These are phyloP conservation scores for Sporothrix euskadiensis DNA, from an alignment of 2,329 filamentous ascomycete species.

Conservation along the genomic window DNA sequence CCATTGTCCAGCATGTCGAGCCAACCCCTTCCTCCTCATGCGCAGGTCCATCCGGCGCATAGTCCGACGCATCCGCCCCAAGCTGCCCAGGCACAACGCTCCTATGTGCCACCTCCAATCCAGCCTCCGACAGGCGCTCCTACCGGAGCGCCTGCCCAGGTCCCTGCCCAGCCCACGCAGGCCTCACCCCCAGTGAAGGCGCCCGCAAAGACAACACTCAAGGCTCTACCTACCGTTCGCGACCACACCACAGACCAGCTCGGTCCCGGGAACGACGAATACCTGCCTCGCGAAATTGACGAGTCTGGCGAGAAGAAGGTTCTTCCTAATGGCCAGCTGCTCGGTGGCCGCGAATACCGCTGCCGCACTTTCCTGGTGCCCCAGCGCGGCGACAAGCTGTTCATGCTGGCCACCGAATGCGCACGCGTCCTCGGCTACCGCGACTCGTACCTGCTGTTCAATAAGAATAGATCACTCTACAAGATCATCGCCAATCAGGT, in stretches of 20 bases:
- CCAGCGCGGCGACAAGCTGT: slow-evolving; percentile 86
- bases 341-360: slow-evolving; percentile 82
- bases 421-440: slow-evolving; percentile 90
- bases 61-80: slow-evolving; percentile 23
- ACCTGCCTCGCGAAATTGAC: slow-evolving; percentile 89
- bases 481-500: slow-evolving; percentile 97
- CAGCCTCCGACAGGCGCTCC: slow-evolving; percentile 40
- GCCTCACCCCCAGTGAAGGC: slow-evolving; percentile 68
- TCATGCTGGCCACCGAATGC: slow-evolving; percentile 98
- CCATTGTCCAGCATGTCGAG: slow-evolving; percentile 31
- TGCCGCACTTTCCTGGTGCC: slow-evolving; percentile 93
- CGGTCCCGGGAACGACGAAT: slow-evolving; percentile 86
- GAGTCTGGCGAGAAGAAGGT: slow-evolving; percentile 95
- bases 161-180: slow-evolving; percentile 49
- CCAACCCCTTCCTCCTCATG: slow-evolving; percentile 24
- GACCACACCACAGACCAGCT: slow-evolving; percentile 98
- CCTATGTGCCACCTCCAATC: slow-evolving; percentile 47
- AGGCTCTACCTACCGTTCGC: slow-evolving; percentile 90
- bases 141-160: slow-evolving; percentile 47
- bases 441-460: slow-evolving; percentile 97
- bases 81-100: slow-evolving; percentile 11
- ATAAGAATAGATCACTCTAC: slow-evolving; percentile 94
- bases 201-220: slow-evolving; percentile 79
- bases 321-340: slow-evolving; percentile 74
- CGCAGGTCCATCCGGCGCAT: slow-evolving; percentile 27